Evolutionary conservation across 148 eudicot species (phyloP), one percentile per base, ranked within the genome.

Genomic region (Vaccinium corymbosum): DNA sequence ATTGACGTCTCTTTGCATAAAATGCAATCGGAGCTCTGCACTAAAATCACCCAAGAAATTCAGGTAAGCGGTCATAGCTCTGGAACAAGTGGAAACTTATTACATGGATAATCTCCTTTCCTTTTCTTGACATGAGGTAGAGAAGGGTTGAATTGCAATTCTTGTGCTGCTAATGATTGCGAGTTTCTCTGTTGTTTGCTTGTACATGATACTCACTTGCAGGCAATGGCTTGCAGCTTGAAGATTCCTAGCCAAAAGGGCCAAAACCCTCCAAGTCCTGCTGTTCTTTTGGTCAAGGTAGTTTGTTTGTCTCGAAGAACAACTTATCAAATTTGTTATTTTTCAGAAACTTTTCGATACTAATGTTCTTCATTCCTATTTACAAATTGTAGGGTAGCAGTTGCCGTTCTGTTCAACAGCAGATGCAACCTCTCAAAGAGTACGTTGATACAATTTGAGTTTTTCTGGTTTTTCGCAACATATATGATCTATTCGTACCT

Each of bases 221-320:
- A 97, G 99, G 94, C 86, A 83, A 84, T 90, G 27, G 81, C 83
- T 80, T 90, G 88, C 90, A 87, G 89, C 91, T 78, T 90, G 79
- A 87, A 87, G 87, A 75, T 86, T 49, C 81, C 85, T 20, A 84
- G 86, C 87, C 91, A 90, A 85, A 91, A 80, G 16, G 83, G 86
- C 87, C 91, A 90, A 85, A 91, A 80, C 75, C 85, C 86, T 85
- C 72, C 46, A 64, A 83, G 86, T 84, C 86, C 91, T 57, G 42
- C 90, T 68, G 62, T 86, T 71, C 88, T 88, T 84, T 85, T 86
- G 52, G 85, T 90, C 81, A 89, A 90, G 93, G 98, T 94, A 86
- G 27, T 85, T 78, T 75, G 27, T 76, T 49, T 61, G 84, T 79
- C 64, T 78, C 19, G 22, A 64, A 53, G 75, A 71, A 74, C 79